Percentiles rank a stretch among this genome's conserved stretches.
Evolutionary conservation across 768 basidiomycete genomes (phyloP).

Genomic region (Clavulina sp.): DNA sequence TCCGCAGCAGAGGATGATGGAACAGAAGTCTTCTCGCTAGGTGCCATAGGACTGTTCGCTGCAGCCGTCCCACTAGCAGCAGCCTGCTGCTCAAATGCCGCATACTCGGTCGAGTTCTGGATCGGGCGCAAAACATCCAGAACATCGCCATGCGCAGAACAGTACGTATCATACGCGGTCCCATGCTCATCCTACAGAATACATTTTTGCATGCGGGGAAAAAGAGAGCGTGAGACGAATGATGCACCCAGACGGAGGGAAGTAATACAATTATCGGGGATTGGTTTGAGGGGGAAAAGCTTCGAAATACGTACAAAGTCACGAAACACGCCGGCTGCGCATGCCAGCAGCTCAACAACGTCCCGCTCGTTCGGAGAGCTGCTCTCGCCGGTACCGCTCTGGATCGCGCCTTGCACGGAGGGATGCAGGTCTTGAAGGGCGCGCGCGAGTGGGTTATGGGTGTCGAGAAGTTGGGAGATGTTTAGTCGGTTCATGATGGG

Average conservation of each 20-base stretch:
- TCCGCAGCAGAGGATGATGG: conserved; percentile 9
- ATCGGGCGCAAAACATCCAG: conserved; percentile 52
- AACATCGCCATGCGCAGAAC: conserved; percentile 72
- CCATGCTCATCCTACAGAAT: conserved; percentile 48
- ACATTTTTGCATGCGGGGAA: conserved; percentile 10
- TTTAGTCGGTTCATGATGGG: conserved; percentile 41
- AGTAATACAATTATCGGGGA: conserved; percentile 12
- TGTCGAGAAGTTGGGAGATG: conserved; percentile 42
- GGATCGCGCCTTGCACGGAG: background rate
- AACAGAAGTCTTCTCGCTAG: conserved; percentile 3
- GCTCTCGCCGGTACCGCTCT: background rate
- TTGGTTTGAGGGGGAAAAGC: background rate
- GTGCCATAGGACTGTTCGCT: background rate
- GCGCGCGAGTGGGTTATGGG: conserved; percentile 51
- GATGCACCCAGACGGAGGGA: background rate
- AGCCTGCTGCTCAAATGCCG: conserved; percentile 67
- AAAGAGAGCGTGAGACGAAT: background rate
- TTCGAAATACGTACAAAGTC: conserved; percentile 1
- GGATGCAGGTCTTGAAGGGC: conserved; percentile 22
- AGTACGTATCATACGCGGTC: conserved; percentile 68
- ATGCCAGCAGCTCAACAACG: conserved; percentile 15
- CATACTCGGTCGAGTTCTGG: conserved; percentile 57
- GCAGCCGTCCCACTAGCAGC: conserved; percentile 18
- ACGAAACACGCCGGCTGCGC: conserved; percentile 14
- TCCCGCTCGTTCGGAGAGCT: background rate